These are phyloP conservation scores for Aureobasidium sp. DNA, from an alignment of 2,329 filamentous ascomycete genomes.

Conservation along the genomic window DNA sequence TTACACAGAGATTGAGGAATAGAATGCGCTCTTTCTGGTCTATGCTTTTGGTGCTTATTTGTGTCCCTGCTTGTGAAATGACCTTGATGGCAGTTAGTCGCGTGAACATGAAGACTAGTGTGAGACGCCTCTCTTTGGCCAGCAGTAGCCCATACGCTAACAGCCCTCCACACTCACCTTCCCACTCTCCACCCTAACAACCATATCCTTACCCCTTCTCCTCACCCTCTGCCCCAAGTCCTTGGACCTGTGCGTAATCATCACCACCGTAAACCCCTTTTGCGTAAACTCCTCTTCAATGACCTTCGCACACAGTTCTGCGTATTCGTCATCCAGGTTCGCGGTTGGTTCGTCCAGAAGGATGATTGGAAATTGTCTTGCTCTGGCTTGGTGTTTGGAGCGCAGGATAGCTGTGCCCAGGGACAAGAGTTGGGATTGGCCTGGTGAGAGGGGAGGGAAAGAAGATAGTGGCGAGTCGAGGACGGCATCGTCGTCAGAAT, in stretches of 20 bases:
- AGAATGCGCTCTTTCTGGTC: neutral
- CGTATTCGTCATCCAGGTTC: constrained; percentile 3
- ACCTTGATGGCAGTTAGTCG: neutral
- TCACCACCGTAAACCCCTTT: constrained; percentile 37
- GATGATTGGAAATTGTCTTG: constrained; percentile 26
- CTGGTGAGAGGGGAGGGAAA: constrained; percentile 30
- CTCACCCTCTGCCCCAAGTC: neutral
- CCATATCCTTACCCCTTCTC: neutral
- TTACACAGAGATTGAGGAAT: constrained; percentile 1
- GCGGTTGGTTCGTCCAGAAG: constrained; percentile 28
- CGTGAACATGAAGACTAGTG: neutral
- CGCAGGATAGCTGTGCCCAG: constrained; percentile 42
- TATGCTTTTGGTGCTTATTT: neutral
- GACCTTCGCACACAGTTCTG: neutral
- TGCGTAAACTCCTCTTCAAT: constrained; percentile 33
- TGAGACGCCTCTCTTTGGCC: too few species aligned
- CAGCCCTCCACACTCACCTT: neutral
- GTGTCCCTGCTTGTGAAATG: neutral
- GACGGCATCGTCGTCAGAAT: constrained; percentile 26
- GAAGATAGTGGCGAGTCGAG: constrained; percentile 17
- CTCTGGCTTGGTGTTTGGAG: constrained; percentile 22
- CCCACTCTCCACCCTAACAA: neutral
- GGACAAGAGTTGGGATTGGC: constrained; percentile 45
- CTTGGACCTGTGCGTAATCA: constrained; percentile 49
- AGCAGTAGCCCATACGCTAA: too few species aligned